phyloP scores from a whole-genome alignment of 805 yeast genomes.

The Lipomyces kockii region DNA sequence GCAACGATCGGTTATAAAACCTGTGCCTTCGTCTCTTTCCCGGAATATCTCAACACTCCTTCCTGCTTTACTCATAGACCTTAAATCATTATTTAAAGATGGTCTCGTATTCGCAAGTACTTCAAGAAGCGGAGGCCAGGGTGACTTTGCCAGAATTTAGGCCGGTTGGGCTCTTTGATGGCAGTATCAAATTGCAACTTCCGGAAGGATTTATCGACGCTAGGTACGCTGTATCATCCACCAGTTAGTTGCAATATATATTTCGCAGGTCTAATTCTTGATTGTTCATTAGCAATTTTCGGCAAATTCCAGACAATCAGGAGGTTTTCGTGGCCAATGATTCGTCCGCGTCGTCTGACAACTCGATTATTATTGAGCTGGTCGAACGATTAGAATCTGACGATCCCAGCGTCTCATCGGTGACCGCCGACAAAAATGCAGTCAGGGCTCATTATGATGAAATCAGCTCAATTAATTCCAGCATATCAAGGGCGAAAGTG shows the following conservation, averaged over 20 bases:
- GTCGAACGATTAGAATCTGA: conserved; percentile 49
- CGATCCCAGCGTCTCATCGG: conserved; percentile 41
- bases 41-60: background rate
- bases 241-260: background rate
- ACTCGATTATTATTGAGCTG: conserved; percentile 49
- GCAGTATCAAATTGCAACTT: conserved; percentile 66
- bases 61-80: background rate
- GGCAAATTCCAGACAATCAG: conserved; percentile 92
- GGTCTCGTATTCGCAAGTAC: conserved; percentile 17
- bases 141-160: conserved; percentile 17
- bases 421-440: conserved; percentile 31
- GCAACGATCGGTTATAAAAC: too few relatives aligned
- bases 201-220: conserved; percentile 76
- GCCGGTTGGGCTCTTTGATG: conserved; percentile 67
- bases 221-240: conserved; percentile 39
- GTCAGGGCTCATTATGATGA: conserved; percentile 40
- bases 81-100: background rate
- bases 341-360: conserved; percentile 38
- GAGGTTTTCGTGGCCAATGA: conserved; percentile 74
- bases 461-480: conserved; percentile 40
- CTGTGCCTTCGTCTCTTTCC: background rate
- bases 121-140: conserved; percentile 14
- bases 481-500: conserved; percentile 6
- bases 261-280: background rate
- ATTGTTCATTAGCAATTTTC: conserved; percentile 50